Conservation (phyloP, 345 rosid species). For the Trapa incisa region DNA sequence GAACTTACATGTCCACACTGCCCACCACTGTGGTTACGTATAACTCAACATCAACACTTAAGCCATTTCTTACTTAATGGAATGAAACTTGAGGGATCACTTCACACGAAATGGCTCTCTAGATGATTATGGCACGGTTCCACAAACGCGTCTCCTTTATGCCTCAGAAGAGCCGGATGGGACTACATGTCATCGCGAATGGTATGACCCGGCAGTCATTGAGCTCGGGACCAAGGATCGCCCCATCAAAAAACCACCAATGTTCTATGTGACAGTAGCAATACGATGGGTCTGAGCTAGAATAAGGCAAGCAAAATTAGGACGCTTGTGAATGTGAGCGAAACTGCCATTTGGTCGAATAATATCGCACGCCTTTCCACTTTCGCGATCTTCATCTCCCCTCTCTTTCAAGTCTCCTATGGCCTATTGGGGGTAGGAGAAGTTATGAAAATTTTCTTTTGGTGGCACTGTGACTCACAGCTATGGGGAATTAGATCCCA, state of each 20-base stretch:
- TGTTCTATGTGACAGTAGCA: background rate
- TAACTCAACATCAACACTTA: too few species aligned
- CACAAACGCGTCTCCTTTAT: background rate
- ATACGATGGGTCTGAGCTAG: background rate
- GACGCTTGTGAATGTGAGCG: background rate
- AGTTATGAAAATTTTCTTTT: background rate
- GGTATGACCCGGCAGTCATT: background rate
- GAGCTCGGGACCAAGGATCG: background rate
- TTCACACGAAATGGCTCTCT: too few species aligned
- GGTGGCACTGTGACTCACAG: background rate
- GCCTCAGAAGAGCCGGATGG: background rate
- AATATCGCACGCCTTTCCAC: background rate
- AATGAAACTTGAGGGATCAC: too few species aligned
- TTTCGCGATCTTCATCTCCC: constrained; percentile 4
- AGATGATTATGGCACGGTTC: too few species aligned
- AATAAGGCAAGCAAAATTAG: background rate
- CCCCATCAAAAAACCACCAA: background rate
- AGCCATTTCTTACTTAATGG: too few species aligned
- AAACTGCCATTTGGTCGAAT: background rate
- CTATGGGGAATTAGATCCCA: background rate
- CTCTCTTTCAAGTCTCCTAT: background rate
- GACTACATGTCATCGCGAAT: too few species aligned
- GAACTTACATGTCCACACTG: too few species aligned
- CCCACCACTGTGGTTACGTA: too few species aligned
- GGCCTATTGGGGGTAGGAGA: background rate